Evolutionary conservation across 768 basidiomycete species (phyloP), one percentile per base, ranked within the genome.

Genomic region (Cyathus striatus): DNA sequence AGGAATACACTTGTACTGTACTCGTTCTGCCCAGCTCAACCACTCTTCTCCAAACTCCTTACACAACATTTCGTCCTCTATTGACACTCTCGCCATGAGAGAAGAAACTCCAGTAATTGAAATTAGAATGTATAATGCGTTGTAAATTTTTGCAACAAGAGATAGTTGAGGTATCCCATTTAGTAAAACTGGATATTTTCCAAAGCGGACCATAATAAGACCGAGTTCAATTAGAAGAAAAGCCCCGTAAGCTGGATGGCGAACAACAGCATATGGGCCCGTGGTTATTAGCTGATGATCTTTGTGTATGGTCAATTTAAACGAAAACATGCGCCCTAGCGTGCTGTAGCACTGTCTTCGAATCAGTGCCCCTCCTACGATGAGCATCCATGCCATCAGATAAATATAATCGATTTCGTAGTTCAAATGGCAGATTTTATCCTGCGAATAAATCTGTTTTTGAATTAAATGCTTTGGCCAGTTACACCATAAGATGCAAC

Each of bases 291-390:
- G 49, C 6, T 27, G 44, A 33, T 58, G 54, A 23, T 53, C 45
- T n/a, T 50, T 47, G 25, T 45, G 46, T 14, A 56, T 55, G 46
- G 57, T 60, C 30, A 69, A 47, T 39, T 69, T 58, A 44, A 70
- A 69, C n/a, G 68, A 72, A 53, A 69, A 70, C 14, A 61, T 47
- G 5, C 40, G 23, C 17, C 64, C 68, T 23, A 73, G 53, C 17
- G 49, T 50, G 16, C 46, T 58, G 51, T 64, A 71, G 42, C 62
- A 72, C 44, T 48, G 47, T 4, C 59, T 27, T 20, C 73, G 69
- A 2, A 73, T 50, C 1, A 54, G 23, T 2, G 57, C 41, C 4
- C 68, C 70, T 13, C 49, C 30, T 6, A 58, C 16, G 2, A 58
- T 49, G 12, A 63, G 12, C 26, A 54, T 4, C 13, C 56, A 45